A percentile compares a stretch with the other conserved stretches of the same genome.
These are phyloP conservation scores for Rhizophagus clarus DNA, from an alignment of 192 early-diverging fungal genomes.

Conservation along the genomic window DNA sequence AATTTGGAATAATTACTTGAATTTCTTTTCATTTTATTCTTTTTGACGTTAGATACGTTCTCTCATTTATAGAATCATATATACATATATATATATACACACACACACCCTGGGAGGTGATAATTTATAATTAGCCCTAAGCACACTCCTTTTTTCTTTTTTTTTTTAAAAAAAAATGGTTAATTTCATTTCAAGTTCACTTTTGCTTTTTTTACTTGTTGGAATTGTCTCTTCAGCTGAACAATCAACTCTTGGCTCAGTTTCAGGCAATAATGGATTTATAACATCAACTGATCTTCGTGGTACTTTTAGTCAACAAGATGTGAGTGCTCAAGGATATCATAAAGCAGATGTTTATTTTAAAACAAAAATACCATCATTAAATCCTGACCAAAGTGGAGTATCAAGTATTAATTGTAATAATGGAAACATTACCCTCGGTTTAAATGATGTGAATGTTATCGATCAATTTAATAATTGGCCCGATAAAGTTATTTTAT, in stretches of 20 bases:
- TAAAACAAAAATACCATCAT: constrained; percentile 13
- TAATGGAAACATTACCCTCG: background rate
- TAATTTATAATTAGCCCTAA: too few species aligned
- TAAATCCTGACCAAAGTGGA: constrained; percentile 9
- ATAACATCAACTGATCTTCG: background rate
- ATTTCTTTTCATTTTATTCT: too few species aligned
- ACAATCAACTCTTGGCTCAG: background rate
- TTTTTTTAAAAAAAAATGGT: background rate
- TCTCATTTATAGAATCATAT: too few species aligned
- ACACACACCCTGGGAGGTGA: too few species aligned
- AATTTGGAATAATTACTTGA: too few species aligned
- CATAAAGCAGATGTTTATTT: background rate
- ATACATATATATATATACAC: too few species aligned
- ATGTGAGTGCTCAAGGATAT: background rate
- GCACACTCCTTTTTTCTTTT: too few species aligned
- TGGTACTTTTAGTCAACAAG: background rate
- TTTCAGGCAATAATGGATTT: background rate
- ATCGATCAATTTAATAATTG: background rate
- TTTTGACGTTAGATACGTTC: too few species aligned
- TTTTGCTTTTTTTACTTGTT: background rate
- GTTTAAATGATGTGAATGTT: background rate
- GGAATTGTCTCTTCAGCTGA: background rate
- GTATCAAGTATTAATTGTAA: background rate
- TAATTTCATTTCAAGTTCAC: background rate
- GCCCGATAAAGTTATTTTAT: constrained; percentile 4